Conservation (phyloP, 2,329 filamentous ascomycete species). For the Phyllosticta ampelicida region DNA sequence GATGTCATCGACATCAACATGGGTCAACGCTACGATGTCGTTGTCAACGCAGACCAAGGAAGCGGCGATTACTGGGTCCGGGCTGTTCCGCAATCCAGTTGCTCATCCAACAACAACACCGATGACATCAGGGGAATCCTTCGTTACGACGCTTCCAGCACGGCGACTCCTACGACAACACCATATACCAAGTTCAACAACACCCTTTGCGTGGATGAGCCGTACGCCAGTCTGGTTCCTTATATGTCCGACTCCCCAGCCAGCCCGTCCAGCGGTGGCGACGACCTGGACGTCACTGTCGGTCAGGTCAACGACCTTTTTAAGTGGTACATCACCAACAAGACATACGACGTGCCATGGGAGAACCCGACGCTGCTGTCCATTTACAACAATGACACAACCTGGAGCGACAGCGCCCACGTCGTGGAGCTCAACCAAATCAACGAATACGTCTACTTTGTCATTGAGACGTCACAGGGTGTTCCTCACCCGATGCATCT, state of each 20-base stretch:
- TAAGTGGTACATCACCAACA: slow-evolving; percentile 32
- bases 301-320: slow-evolving; percentile 17
- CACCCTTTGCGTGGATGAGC: slow-evolving; percentile 30
- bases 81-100: slow-evolving; percentile 17
- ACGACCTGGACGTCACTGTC: slow-evolving; percentile 18
- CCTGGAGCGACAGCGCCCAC: slow-evolving; percentile 13
- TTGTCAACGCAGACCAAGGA: slow-evolving; percentile 24
- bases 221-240: slow-evolving; percentile 23
- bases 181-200: slow-evolving; percentile 19
- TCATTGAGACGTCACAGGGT: slow-evolving; percentile 14
- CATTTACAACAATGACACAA: slow-evolving; percentile 20
- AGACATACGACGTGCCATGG: slow-evolving; percentile 38
- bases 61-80: slow-evolving; percentile 26
- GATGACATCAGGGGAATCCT: slow-evolving; percentile 29
- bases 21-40: slow-evolving; percentile 26
- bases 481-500: slow-evolving; percentile 20
- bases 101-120: slow-evolving; percentile 18
- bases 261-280: background rate
- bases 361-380: slow-evolving; percentile 34
- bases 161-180: slow-evolving; percentile 25
- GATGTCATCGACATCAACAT: slow-evolving; percentile 15
- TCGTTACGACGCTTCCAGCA: slow-evolving; percentile 27
- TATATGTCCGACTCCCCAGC: slow-evolving; percentile 24
- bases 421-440: slow-evolving; percentile 15
- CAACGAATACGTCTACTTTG: slow-evolving; percentile 16